Evolutionary conservation across 176 grass and related monocot genomes (phyloP).

Genomic region (Puya raimondii): DNA sequence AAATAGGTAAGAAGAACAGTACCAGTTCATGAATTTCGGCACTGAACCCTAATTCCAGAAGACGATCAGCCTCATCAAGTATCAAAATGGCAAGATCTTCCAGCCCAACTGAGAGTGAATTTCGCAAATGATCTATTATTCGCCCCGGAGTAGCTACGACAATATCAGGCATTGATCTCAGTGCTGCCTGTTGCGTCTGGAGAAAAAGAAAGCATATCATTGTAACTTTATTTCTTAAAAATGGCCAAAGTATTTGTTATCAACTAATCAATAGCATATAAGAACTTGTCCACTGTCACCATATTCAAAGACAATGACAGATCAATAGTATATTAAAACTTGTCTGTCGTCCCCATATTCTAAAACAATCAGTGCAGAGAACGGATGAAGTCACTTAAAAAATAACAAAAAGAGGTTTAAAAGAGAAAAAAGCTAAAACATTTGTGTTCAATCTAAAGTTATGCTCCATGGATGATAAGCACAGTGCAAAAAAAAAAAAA

Average conservation of each 20-base stretch:
- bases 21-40: slow-evolving; percentile 93
- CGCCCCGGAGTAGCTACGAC: slow-evolving; percentile 92
- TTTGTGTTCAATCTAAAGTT: not conserved
- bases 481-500: slow-evolving; percentile 10
- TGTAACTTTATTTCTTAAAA: not conserved
- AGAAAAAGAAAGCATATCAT: slow-evolving; percentile 11
- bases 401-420: too few species aligned
- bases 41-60: slow-evolving; percentile 91
- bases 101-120: slow-evolving; percentile 81
- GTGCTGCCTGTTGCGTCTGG: slow-evolving; percentile 76
- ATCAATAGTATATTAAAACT: too few species aligned
- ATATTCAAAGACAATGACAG: too few species aligned
- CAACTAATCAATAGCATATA: too few species aligned
- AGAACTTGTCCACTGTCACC: too few species aligned
- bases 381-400: too few species aligned
- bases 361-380: too few species aligned
- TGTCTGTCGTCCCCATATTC: too few species aligned
- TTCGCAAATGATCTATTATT: slow-evolving; percentile 91
- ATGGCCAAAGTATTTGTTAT: not conserved
- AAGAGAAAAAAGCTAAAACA: slow-evolving; percentile 1
- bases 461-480: too few species aligned
- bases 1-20: slow-evolving; percentile 9
- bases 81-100: slow-evolving; percentile 95
- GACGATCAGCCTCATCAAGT: slow-evolving; percentile 91
- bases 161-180: slow-evolving; percentile 97